Evolutionary conservation across 768 basidiomycete species (phyloP).

Genomic region (Russula abietina): DNA sequence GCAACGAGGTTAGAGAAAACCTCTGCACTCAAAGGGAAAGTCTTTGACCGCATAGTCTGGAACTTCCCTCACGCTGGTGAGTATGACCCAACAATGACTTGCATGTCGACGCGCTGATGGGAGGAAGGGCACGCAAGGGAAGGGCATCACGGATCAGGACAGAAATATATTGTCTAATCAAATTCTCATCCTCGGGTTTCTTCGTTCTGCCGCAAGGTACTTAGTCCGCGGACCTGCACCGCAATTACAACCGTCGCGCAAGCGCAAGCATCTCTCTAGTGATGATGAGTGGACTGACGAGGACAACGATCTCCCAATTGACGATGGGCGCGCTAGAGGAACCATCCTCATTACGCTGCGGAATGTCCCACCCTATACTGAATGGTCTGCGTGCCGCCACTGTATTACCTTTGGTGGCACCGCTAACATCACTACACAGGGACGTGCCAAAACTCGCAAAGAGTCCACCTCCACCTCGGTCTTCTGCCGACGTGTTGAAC

Average conservation of each 20-base stretch:
- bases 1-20: constrained; percentile 68
- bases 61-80: constrained; percentile 95
- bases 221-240: constrained; percentile 56
- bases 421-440: constrained; percentile 39
- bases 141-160: constrained; percentile 89
- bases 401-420: not conserved
- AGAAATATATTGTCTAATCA: constrained; percentile 91
- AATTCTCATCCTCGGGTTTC: constrained; percentile 70
- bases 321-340: constrained; percentile 41
- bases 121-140: constrained; percentile 43
- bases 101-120: not conserved
- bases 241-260: constrained; percentile 35
- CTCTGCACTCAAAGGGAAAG: constrained; percentile 49
- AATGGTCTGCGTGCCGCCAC: constrained; percentile 52
- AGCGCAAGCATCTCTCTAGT: constrained; percentile 36
- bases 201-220: constrained; percentile 62
- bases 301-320: constrained; percentile 30
- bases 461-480: constrained; percentile 53
- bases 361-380: constrained; percentile 80
- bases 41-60: constrained; percentile 81
- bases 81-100: not conserved
- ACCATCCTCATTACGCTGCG: constrained; percentile 82
- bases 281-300: constrained; percentile 37
- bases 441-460: constrained; percentile 71
- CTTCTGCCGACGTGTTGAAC: constrained; percentile 44